phyloP scores from a whole-genome alignment of 192 early-diverging fungal species.

The Geranomyces michiganensis region DNA sequence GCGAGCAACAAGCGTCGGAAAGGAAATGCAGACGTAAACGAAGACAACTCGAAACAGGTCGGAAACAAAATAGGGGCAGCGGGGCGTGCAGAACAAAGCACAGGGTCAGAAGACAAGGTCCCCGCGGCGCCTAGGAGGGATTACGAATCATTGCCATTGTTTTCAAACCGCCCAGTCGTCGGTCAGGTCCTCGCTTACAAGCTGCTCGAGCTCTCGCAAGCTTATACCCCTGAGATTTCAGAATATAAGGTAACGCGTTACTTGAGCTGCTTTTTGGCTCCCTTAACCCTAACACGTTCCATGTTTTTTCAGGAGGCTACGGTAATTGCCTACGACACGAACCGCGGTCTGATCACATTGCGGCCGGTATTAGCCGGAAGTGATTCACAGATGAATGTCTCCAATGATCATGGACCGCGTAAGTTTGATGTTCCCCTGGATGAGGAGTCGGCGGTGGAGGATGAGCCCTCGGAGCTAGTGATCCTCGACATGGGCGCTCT shows the following conservation, averaged over 20 bases:
- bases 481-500: background rate
- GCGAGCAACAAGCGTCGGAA: background rate
- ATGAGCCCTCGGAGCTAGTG: background rate
- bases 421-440: background rate
- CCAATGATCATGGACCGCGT: too few species aligned
- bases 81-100: too few species aligned
- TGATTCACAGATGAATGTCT: too few species aligned
- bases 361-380: background rate
- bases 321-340: conserved; percentile 12
- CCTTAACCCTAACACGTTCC: background rate
- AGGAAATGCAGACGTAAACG: background rate
- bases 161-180: background rate
- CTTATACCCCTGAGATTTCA: conserved; percentile 19
- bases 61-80: too few species aligned
- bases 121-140: background rate
- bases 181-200: conserved; percentile 23
- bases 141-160: conserved; percentile 17
- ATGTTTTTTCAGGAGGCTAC: conserved; percentile 10
- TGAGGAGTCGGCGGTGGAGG: background rate
- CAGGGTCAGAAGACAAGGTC: background rate
- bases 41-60: background rate
- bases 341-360: conserved; percentile 11
- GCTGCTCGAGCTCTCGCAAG: conserved; percentile 13
- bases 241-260: conserved; percentile 20
- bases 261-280: too few species aligned